Base-by-base conservation (phyloP, 2,329 filamentous ascomycete species). In the Fusarium brevicatenulatum region DNA sequence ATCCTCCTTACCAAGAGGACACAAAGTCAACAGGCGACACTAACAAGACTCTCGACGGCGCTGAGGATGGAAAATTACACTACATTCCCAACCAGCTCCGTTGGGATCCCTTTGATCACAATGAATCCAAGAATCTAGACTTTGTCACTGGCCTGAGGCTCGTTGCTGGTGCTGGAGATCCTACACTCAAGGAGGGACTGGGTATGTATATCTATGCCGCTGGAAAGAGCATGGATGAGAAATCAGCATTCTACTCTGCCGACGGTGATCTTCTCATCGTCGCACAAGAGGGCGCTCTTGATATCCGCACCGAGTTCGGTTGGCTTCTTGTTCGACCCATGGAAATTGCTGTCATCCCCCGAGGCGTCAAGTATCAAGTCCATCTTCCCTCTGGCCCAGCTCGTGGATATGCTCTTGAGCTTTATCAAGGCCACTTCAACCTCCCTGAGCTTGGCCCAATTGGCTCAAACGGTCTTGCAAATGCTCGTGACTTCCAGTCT, bases 131-230 rank as follows among this genome's bases (percentile, higher is more conserved):
- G 28, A 70, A 81, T 10, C 81, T 83, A 10, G 85, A 89, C 70
- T 91, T 90, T 61, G 84, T 90, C 46, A 83, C 83, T 11, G 86
- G 87, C 4, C 82, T 95, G 71, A 90, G 92, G 67, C 86, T 95
- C 25, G 86, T 97, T 16, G 93, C 93, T 4, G 93, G 93, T 7
- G 92, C 93, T 0, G 95, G 95, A 21, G 92, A 96, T 76, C 91
- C 93, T 0, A 92, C 91, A 0, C 87, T 92, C 80, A 97, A 97
- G 83, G 86, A 89, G 23, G 95, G 95, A 0, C 77, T 97, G 46
- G 94, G 93, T 28, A 94, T 96, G 68, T 91, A 93, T 81, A 89
- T 96, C 63, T 97, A 93, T 78, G 91, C 92, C 2, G 93, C 92
- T 0, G 93, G 93, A 25, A 91, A 89, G 80, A 90, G 91, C 78